These are phyloP conservation scores for Dendrostoma leiphaemia DNA, from an alignment of 2,329 filamentous ascomycete species.

Conservation along the genomic window DNA sequence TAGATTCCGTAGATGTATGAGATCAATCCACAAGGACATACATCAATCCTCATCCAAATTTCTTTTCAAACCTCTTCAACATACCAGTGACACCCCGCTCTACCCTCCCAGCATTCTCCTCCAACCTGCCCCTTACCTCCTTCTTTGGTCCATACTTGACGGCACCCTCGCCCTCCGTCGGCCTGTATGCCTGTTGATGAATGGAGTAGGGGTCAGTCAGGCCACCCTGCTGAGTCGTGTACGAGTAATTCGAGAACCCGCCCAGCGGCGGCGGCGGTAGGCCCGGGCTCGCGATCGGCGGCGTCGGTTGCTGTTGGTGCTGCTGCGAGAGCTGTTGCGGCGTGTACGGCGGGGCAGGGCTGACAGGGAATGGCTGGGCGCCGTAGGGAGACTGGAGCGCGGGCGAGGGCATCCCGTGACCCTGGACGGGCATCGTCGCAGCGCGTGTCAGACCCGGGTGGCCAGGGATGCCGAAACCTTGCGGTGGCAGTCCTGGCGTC, in stretches of 20 bases:
- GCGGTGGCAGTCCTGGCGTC: slow-evolving; percentile 39
- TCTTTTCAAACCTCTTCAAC: slow-evolving; percentile 78
- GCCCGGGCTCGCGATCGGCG: slow-evolving; percentile 34
- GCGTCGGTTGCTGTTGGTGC: slow-evolving; percentile 25
- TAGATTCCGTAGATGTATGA: neutral
- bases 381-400: slow-evolving; percentile 43
- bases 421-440: slow-evolving; percentile 49
- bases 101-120: slow-evolving; percentile 63
- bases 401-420: slow-evolving; percentile 37
- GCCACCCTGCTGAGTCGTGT: slow-evolving; percentile 29
- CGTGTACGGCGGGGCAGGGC: slow-evolving; percentile 40
- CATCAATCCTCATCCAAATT: slow-evolving; percentile 47
- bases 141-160: slow-evolving; percentile 42
- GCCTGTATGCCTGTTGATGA: slow-evolving; percentile 69
- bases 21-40: neutral
- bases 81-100: slow-evolving; percentile 71
- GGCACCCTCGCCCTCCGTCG: slow-evolving; percentile 58
- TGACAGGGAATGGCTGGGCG: slow-evolving; percentile 36
- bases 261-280: slow-evolving; percentile 43
- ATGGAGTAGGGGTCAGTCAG: slow-evolving; percentile 47
- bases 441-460: slow-evolving; percentile 47
- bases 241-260: slow-evolving; percentile 56
- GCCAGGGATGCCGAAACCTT: slow-evolving; percentile 36
- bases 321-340: slow-evolving; percentile 24
- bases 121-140: slow-evolving; percentile 52